Evolutionary conservation across 352 stramenopile genomes (phyloP).

Genomic region (Phytophthora aleatoria): DNA sequence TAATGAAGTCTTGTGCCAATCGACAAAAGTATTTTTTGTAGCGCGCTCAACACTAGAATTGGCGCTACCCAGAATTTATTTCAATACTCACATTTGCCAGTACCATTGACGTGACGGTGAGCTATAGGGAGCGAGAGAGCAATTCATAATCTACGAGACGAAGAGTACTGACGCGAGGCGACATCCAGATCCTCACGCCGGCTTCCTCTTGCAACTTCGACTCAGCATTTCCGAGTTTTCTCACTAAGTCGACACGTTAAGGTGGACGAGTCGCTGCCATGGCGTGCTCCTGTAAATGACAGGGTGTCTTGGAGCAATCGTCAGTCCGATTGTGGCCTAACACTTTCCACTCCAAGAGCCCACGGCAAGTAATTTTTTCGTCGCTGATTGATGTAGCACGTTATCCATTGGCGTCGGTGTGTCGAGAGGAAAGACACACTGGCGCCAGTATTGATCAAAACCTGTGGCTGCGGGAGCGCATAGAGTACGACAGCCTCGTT

Average conservation of each 20-base stretch:
- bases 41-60: too few relatives aligned
- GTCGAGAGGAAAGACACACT: conserved; percentile 9
- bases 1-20: too few relatives aligned
- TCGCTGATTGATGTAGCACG: neutral
- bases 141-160: too few relatives aligned
- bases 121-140: too few relatives aligned
- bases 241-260: neutral
- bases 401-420: neutral
- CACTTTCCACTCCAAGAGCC: neutral
- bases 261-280: too few relatives aligned
- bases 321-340: neutral
- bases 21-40: too few relatives aligned
- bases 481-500: neutral
- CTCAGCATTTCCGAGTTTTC: neutral
- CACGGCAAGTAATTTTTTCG: neutral
- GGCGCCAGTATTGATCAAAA: conserved; percentile 1
- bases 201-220: conserved; percentile 11
- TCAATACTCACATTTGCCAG: too few relatives aligned
- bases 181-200: neutral
- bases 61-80: too few relatives aligned
- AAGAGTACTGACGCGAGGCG: too few relatives aligned
- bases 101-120: too few relatives aligned
- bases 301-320: neutral
- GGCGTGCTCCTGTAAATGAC: too few relatives aligned
- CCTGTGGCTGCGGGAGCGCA: neutral